A percentile compares a stretch with the other conserved stretches of the same genome.
Evolutionary conservation across 2,329 filamentous ascomycete species (phyloP).

Genomic region (Ciborinia camelliae): DNA sequence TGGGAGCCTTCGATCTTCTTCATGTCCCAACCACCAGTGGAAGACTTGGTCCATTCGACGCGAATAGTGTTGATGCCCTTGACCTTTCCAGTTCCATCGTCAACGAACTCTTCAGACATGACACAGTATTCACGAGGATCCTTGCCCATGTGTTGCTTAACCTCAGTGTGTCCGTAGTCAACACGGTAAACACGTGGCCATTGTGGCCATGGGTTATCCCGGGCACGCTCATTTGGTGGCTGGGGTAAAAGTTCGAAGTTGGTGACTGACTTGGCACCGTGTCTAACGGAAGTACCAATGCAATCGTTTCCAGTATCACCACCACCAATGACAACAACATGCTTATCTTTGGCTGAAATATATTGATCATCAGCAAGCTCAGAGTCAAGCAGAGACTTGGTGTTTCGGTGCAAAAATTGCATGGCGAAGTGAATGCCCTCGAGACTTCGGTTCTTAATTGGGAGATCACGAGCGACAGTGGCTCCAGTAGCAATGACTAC

Average conservation of each 20-base stretch:
- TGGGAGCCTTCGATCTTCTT: constrained; percentile 92
- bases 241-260: constrained; percentile 96
- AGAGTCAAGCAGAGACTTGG: constrained; percentile 93
- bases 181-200: constrained; percentile 98
- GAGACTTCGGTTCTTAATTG: constrained; percentile 82
- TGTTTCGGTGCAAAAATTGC: constrained; percentile 97
- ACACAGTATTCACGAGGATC: constrained; percentile 97
- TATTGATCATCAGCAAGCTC: constrained; percentile 79
- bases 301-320: constrained; percentile 98
- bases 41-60: constrained; percentile 91
- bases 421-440: constrained; percentile 94
- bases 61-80: constrained; percentile 95
- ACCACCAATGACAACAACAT: constrained; percentile 94
- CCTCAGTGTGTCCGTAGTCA: constrained; percentile 96
- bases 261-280: constrained; percentile 91
- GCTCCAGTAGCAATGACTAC: constrained; percentile 91
- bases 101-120: constrained; percentile 96
- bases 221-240: constrained; percentile 82
- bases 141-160: constrained; percentile 92
- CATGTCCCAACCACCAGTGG: constrained; percentile 94
- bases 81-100: constrained; percentile 80
- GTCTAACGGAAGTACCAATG: constrained; percentile 92
- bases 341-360: constrained; percentile 91
- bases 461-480: constrained; percentile 87
- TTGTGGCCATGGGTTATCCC: constrained; percentile 96